Evolutionary conservation across 2,329 filamentous ascomycete genomes (phyloP), one percentile per base, ranked within the genome.

Genomic region (Colletotrichum tropicale): DNA sequence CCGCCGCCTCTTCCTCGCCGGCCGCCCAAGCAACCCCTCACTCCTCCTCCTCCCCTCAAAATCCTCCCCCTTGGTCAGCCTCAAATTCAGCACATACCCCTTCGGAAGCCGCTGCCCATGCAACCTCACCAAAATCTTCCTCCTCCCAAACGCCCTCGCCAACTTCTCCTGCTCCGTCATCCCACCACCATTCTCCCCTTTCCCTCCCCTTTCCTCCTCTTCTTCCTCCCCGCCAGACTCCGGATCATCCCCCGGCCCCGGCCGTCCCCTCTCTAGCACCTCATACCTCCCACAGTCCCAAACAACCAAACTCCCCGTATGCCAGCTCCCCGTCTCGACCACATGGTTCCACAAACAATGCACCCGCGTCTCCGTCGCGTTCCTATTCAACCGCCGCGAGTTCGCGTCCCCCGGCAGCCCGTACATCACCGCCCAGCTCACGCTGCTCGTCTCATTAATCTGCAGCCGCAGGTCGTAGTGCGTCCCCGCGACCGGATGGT

Each of bases 401-500:
- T 92, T 92, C 7, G 89, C 86, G 80, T 92, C 87, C 0, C 91
- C 91, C 0, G 91, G 91, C 21, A 91, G 80, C 2, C 91, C 91
- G 79, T 92, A 93, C 90, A 92, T 92, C 77, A 93, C 87, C 1
- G 91, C 90, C 88, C 87, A 95, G 75, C 91, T 93, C 13, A 91
- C 88, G 30, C 92, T 93, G 80, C 93, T 94, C 1, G 89, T 89
- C 73, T 88, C 87, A 34, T 93, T 94, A 81, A 94, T 93, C 81
- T 95, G 93, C 21, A 95, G 85, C 4, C 93, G 88, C 24, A 95
- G 86, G 82, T 95, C 93, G 85, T 95, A 94, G 81, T 93, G 91
- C 2, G 88, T 88, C 28, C 93, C 93, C 12, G 93, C 92, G 58
- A 94, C 82, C 2, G 93, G 93, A 80, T 95, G 93, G 80, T 94